A percentile compares a stretch with the other conserved stretches of the same genome.
Evolutionary conservation across 305 asterid species (phyloP).

Genomic region (Ilex paraguariensis): DNA sequence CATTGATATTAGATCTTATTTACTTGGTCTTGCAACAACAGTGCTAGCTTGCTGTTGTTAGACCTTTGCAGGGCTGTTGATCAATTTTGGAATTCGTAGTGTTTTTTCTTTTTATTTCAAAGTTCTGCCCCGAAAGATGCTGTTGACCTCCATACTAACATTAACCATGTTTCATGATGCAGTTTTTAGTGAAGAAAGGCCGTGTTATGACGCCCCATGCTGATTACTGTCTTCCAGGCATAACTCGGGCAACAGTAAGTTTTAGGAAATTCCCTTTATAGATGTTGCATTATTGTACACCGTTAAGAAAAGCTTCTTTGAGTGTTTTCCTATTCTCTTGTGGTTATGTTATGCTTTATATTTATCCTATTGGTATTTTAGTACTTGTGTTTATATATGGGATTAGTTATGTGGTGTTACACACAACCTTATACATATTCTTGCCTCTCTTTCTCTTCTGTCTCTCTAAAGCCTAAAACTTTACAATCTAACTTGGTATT

Average conservation of each 20-base stretch:
- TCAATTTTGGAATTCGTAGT: not conserved
- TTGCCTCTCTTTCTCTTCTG: too few species aligned
- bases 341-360: too few species aligned
- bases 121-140: not conserved
- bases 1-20: too few species aligned
- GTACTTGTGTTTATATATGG: too few species aligned
- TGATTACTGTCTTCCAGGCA: slow-evolving; percentile 92
- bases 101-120: not conserved
- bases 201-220: slow-evolving; percentile 69
- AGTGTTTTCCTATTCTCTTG: not conserved
- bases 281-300: not conserved
- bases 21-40: too few species aligned
- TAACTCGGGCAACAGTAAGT: slow-evolving; percentile 82
- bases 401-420: too few species aligned
- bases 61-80: not conserved
- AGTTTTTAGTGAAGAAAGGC: slow-evolving; percentile 86
- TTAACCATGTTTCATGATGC: slow-evolving; percentile 24
- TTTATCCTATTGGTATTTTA: too few species aligned
- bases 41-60: too few species aligned
- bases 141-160: not conserved
- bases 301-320: not conserved
- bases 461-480: too few species aligned
- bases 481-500: too few species aligned
- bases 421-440: too few species aligned
- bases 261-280: slow-evolving; percentile 13